Evolutionary conservation across 2,329 filamentous ascomycete species (phyloP).

Genomic region (Xylariaceae sp.): DNA sequence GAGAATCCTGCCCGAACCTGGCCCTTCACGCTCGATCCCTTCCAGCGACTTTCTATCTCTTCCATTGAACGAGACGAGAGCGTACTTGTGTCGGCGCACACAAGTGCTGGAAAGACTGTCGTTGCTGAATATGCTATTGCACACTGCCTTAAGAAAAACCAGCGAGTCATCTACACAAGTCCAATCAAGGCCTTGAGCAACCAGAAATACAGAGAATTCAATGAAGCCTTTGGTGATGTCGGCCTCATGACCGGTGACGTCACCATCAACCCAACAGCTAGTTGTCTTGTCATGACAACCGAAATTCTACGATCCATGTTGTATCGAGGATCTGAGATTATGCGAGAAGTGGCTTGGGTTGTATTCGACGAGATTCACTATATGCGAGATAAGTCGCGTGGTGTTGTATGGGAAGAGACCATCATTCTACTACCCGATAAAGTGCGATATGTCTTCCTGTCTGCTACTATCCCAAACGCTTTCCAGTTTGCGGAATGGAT

Average conservation of each 20-base stretch:
- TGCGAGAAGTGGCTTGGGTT: slow-evolving; percentile 99
- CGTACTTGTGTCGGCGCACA: slow-evolving; percentile 95
- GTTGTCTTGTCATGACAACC: slow-evolving; percentile 98
- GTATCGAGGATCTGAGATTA: slow-evolving; percentile 97
- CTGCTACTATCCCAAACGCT: slow-evolving; percentile 96
- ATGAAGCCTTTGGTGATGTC: slow-evolving; percentile 93
- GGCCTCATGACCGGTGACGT: slow-evolving; percentile 99
- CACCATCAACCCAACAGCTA: slow-evolving; percentile 98
- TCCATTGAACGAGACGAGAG: slow-evolving; percentile 97
- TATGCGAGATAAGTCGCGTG: slow-evolving; percentile 90
- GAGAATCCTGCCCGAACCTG: slow-evolving; percentile 83
- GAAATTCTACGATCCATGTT: slow-evolving; percentile 99
- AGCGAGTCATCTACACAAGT: slow-evolving; percentile 98
- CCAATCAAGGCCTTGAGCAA: slow-evolving; percentile 99
- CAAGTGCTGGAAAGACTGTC: slow-evolving; percentile 96
- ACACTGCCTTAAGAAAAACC: slow-evolving; percentile 95
- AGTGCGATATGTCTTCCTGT: slow-evolving; percentile 97
- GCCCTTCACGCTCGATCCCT: slow-evolving; percentile 93
- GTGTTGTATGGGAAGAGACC: slow-evolving; percentile 99
- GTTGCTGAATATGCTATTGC: slow-evolving; percentile 98
- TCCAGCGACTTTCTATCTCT: slow-evolving; percentile 92
- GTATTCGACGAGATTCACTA: slow-evolving; percentile 99
- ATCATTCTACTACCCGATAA: slow-evolving; percentile 98
- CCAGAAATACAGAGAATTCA: slow-evolving; percentile 97
- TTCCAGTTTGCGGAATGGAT: slow-evolving; percentile 99